Conservation (phyloP, 768 basidiomycete species). For the Serendipita vermifera region DNA sequence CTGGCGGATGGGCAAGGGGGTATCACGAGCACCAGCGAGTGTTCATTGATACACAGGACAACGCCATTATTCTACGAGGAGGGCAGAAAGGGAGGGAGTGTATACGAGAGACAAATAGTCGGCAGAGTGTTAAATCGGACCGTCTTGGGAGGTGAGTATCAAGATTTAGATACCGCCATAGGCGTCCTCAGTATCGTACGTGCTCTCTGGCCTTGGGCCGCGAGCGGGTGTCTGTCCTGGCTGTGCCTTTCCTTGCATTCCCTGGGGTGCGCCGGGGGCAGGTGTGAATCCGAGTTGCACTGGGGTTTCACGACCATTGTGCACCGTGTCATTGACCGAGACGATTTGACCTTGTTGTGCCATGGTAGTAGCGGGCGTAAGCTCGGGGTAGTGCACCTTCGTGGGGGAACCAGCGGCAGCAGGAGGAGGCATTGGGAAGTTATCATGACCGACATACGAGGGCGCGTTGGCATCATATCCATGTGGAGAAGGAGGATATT, state of each 20-base stretch:
- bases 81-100: background rate
- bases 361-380: constrained; percentile 10
- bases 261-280: constrained; percentile 13
- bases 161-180: constrained; percentile 51
- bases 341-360: constrained; percentile 7
- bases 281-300: constrained; percentile 15
- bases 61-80: background rate
- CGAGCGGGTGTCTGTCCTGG: constrained; percentile 14
- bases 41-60: background rate
- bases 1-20: background rate
- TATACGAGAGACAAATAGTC: background rate
- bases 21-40: background rate
- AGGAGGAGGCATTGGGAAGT: background rate
- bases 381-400: constrained; percentile 56
- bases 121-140: background rate
- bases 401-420: constrained; percentile 33
- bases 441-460: constrained; percentile 6
- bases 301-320: constrained; percentile 14
- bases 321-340: background rate
- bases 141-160: too few species aligned
- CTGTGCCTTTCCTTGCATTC: constrained; percentile 10
- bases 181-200: constrained; percentile 54
- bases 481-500: constrained; percentile 11
- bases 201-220: constrained; percentile 32
- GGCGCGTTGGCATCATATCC: constrained; percentile 8